Evolutionary conservation across 2,329 filamentous ascomycete genomes (phyloP), one percentile per base, ranked within the genome.

Genomic region (Dactylella cylindrospora): DNA sequence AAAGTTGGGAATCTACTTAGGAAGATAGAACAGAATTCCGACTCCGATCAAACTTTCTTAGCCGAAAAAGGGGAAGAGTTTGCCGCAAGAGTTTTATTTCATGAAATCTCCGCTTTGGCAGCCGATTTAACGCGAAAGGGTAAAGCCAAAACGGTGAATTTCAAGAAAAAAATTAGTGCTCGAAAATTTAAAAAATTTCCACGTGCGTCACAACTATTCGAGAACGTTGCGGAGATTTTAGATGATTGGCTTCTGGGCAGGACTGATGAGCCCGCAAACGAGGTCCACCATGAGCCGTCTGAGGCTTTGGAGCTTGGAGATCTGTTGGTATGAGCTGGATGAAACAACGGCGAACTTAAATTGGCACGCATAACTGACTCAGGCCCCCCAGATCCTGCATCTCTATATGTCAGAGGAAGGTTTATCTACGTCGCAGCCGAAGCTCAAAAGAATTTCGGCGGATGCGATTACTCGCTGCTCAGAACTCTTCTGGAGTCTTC

Each of bases 251-350:
- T 23, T 6, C 28, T 41, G 10, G 25, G 15, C 19, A 23, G 17
- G 15, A 28, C 22, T n/a, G 23, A 26, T 28, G 8, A 13, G 22
- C 10, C 10, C 3, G 6, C 3, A 13, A 41, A 15, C 13, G 9
- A 41, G 9, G n/a, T 25, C 13, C 15, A 15, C n/a, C 22, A 41
- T 23, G 22, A 26, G 17, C 12, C 23, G 4, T 9, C 38, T 13
- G 38, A 41, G 38, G 22, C 38, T 26, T 28, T 41, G 22, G 28
- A 26, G 22, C 38, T 41, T 41, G 38, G 10, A 17, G 38, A 41
- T 28, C 38, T 41, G 25, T 13, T 41, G 38, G 38, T 41, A 41
- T 28, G 38, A 12, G 17, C 36, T 22, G 22, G 25, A 5, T 9
- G n/a, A 19, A 12, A 39, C 22, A 8, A n/a, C n/a, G n/a, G n/a